Base-by-base conservation (phyloP, 768 basidiomycete species). In the Suillus americanus region DNA sequence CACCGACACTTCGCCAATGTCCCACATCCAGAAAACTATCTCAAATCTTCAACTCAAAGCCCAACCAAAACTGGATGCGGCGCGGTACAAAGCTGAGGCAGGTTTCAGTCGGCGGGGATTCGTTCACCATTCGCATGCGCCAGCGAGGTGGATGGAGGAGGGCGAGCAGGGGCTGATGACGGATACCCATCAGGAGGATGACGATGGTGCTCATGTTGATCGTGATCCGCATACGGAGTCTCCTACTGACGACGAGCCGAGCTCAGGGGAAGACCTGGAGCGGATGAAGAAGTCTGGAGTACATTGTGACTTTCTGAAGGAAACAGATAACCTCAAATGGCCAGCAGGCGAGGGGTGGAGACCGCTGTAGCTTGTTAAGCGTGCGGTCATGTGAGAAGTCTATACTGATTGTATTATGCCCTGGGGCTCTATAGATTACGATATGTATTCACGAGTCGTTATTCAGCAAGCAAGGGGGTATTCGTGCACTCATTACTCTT, bases 11-110 rank as follows among this genome's bases (percentile, higher is more conserved):
- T 76, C 79, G 3, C 73, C 79, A 28, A 73, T 83, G 8, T 72
- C 78, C 37, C 72, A 73, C 57, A 72, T 87, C 40, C 83, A 85
- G 67, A 77, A 78, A 33, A 82, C 83, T 62, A 67, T 86, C 56
- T 77, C 70, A 12, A 70, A 71, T 38, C 69, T 82, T 10, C 78
- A 77, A n/a, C 72, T 74, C 60, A 71, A 70, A 23, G 79, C 79
- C 14, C 81, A 85, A 69, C 88, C 87, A 0, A 81, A 77, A 51
- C 71, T 89, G 30, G 88, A 90, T 63, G 83, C 84, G 37, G 89
- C 86, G 30, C 77, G 87, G 65, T 90, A 85, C 74, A 90, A 90
- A 74, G 89, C 88, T 0, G 89, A 90, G 73, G 89, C 89, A 23
- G 89, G 88, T 20, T 68, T 91, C 38, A 86, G 81, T 65, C 78